These are phyloP conservation scores for Globisporangium recalcitrans DNA, from an alignment of 352 stramenopile genomes.

Conservation along the genomic window DNA sequence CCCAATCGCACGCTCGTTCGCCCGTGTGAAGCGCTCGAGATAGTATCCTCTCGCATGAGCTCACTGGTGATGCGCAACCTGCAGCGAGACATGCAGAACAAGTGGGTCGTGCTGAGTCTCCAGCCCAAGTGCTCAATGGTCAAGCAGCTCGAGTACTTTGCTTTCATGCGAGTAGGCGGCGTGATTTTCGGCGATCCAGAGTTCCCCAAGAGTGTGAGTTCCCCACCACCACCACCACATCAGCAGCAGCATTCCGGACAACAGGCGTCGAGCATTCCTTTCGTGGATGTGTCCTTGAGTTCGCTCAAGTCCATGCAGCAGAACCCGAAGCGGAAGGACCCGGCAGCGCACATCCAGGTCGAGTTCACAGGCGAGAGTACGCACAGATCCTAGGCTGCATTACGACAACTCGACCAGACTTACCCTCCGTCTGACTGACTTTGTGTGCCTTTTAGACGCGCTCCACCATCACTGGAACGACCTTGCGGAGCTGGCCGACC, in stretches of 20 bases:
- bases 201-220: constrained; percentile 22
- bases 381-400: constrained; percentile 11
- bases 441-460: constrained; percentile 28
- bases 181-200: constrained; percentile 41
- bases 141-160: constrained; percentile 42
- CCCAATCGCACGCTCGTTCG: constrained; percentile 23
- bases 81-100: constrained; percentile 14
- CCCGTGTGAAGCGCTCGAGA: constrained; percentile 24
- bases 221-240: not conserved
- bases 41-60: not conserved
- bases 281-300: constrained; percentile 35
- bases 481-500: constrained; percentile 39
- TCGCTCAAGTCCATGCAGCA: constrained; percentile 1
- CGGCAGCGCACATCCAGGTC: constrained; percentile 38
- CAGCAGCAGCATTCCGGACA: constrained; percentile 15
- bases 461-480: constrained; percentile 62
- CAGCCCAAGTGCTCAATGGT: constrained; percentile 32
- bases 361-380: constrained; percentile 65
- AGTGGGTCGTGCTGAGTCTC: constrained; percentile 28
- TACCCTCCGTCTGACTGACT: not conserved
- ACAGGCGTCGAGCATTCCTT: constrained; percentile 29
- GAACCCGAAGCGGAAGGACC: constrained; percentile 10
- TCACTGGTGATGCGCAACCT: constrained; percentile 3
- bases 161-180: constrained; percentile 24
- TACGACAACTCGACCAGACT: not conserved